Evolutionary conservation across 2,329 filamentous ascomycete genomes (phyloP), one percentile per base, ranked within the genome.

Genomic region (Graphium sp.): DNA sequence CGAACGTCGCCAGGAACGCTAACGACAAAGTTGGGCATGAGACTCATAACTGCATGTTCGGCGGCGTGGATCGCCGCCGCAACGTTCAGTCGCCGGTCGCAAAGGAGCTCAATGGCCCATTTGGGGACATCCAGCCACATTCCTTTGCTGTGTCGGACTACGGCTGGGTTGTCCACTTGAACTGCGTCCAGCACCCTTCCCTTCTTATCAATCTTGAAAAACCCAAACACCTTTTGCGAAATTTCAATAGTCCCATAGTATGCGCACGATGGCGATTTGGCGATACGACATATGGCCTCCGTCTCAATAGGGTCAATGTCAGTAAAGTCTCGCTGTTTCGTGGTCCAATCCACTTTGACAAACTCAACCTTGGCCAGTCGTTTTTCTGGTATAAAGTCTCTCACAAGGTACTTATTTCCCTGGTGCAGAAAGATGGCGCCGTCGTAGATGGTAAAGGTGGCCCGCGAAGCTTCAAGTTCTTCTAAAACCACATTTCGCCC

Each of bases 361-460:
- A 71, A 70, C 49, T 89, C 77, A 4, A 98, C 89, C 38, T 79
- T 79, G 5, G 89, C 89, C 39, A 94, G 74, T 43, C 74, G 75
- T 35, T 66, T 66, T 19, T 89, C 81, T 1, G 80, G 76, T 36
- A 70, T 70, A 43, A 95, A 85, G 41, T 95, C 84, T 40, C 83
- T 79, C 29, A 98, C 81, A 3, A 95, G 65, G 45, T 93, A 98
- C 2, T 77, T 87, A 37, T 74, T 73, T n/a, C 89, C 89, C 53
- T 98, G 89, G 42, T 98, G 89, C 5, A 98, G 61, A 54, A 92
- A 98, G 36, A 98, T 94, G 24, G 83, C 89, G 9, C 89, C 89
- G 48, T 95, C 87, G 49, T 98, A 98, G 34, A 98, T 68, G 2
- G 84, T 93, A 51, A 93, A 95, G 39, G 83, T 87, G 2, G 87